Conservation (phyloP, 371 early-diverging fungal genomes). For the Rhizopus stolonifer region DNA sequence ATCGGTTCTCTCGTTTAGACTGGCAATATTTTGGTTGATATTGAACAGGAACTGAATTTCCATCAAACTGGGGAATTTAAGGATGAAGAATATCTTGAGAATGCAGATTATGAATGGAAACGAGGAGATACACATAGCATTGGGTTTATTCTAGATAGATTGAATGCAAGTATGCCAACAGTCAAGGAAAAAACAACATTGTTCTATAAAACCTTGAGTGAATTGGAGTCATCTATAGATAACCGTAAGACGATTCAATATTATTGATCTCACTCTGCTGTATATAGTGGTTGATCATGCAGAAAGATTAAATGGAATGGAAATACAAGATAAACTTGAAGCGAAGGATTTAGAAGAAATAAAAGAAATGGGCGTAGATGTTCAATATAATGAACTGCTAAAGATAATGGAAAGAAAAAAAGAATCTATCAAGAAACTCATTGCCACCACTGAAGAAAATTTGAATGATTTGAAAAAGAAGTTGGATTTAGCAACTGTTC, state of each 20-base stretch:
- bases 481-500: background rate
- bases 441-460: background rate
- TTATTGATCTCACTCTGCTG: background rate
- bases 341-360: background rate
- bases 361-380: background rate
- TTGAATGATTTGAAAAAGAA: slow-evolving; percentile 1
- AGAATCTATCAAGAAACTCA: background rate
- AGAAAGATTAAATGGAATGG: background rate
- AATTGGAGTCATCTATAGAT: background rate
- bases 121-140: background rate
- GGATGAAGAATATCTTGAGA: background rate
- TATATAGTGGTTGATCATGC: background rate
- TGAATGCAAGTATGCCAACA: background rate
- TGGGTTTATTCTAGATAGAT: background rate
- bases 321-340: background rate
- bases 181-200: background rate
- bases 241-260: background rate
- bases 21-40: background rate
- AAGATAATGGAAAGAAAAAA: background rate
- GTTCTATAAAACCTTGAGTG: background rate
- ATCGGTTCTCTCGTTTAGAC: background rate
- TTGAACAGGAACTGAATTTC: background rate
- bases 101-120: background rate
- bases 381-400: background rate
- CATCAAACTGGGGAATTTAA: background rate